A percentile compares a stretch with the other conserved stretches of the same genome.
Evolutionary conservation across 768 basidiomycete species (phyloP).

Genomic region (Amanita inopinata): DNA sequence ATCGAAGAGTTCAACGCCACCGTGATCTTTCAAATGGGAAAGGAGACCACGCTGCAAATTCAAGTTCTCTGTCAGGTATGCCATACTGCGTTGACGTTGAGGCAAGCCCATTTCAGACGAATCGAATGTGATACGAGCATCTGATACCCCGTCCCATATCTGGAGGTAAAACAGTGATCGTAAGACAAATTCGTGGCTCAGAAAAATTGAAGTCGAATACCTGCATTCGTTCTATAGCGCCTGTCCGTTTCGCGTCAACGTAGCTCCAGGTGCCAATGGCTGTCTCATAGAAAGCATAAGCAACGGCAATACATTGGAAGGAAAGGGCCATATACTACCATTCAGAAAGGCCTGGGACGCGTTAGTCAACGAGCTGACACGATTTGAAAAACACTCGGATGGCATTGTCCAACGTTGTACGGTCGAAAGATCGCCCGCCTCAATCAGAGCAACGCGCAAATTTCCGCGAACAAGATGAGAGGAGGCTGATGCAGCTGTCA

Average conservation of each 20-base stretch:
- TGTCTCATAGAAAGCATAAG: conserved; percentile 20
- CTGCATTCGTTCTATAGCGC: conserved; percentile 79
- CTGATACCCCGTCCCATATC: conserved; percentile 92
- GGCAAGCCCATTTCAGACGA: conserved; percentile 36
- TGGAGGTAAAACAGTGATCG: conserved; percentile 15
- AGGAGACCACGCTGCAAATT: conserved; percentile 87
- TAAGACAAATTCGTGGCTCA: too few relatives aligned
- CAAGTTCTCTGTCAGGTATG: conserved; percentile 82
- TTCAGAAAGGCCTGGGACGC: conserved; percentile 57
- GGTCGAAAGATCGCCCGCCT: conserved; percentile 68
- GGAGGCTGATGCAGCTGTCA: conserved; percentile 47
- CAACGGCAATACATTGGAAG: not conserved
- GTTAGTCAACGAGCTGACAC: conserved; percentile 81
- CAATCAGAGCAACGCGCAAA: conserved; percentile 63
- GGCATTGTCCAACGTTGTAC: conserved; percentile 57
- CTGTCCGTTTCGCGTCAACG: conserved; percentile 59
- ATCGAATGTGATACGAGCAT: conserved; percentile 67
- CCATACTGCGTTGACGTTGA: conserved; percentile 40
- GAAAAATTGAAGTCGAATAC: conserved; percentile 28
- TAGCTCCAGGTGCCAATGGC: conserved; percentile 81
- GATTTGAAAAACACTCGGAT: conserved; percentile 58
- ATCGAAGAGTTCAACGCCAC: conserved; percentile 56
- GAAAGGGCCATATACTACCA: conserved; percentile 28
- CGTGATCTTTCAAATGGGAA: conserved; percentile 41
- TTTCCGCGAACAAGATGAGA: conserved; percentile 38